Percentiles rank a stretch among this genome's conserved stretches.
These are phyloP conservation scores for Cucumis cinereus DNA, from an alignment of 306 rosid genomes.

Conservation along the genomic window DNA sequence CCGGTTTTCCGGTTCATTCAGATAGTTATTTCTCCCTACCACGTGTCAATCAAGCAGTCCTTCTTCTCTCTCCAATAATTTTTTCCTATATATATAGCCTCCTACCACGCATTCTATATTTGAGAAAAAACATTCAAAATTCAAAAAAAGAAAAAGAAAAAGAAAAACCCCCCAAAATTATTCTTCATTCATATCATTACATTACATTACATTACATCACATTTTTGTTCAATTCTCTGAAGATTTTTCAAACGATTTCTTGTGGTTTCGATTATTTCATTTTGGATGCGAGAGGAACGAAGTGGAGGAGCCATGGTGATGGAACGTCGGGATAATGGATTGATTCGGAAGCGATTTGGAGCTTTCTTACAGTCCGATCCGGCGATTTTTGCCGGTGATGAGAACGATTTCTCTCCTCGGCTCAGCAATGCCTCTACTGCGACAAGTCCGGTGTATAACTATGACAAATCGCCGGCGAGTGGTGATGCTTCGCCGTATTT, in stretches of 20 bases:
- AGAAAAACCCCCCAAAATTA: no score
- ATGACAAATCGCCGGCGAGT: conserved; percentile 2
- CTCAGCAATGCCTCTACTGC: conserved; percentile 19
- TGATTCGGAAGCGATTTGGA: conserved; percentile 32
- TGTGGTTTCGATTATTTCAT: no score
- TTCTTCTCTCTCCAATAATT: neutral
- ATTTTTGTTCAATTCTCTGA: neutral
- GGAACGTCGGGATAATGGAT: conserved; percentile 7
- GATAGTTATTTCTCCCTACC: neutral
- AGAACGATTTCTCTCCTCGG: neutral
- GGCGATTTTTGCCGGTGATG: neutral
- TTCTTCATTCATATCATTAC: neutral
- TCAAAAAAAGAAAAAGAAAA: no score
- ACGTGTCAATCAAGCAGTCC: conserved; percentile 26
- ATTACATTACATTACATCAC: neutral
- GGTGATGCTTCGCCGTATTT: conserved; percentile 39
- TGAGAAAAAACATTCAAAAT: neutral
- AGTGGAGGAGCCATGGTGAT: conserved; percentile 28
- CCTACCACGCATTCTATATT: conserved; percentile 3
- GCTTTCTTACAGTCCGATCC: conserved; percentile 43
- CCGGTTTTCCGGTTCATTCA: conserved; percentile 18
- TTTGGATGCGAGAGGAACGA: conserved; percentile 32
- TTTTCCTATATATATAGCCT: conserved; percentile 8
- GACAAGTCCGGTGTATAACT: conserved; percentile 1
- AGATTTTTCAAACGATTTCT: neutral